Base-by-base conservation (phyloP, 345 rosid species). In the Ailanthus altissimus region DNA sequence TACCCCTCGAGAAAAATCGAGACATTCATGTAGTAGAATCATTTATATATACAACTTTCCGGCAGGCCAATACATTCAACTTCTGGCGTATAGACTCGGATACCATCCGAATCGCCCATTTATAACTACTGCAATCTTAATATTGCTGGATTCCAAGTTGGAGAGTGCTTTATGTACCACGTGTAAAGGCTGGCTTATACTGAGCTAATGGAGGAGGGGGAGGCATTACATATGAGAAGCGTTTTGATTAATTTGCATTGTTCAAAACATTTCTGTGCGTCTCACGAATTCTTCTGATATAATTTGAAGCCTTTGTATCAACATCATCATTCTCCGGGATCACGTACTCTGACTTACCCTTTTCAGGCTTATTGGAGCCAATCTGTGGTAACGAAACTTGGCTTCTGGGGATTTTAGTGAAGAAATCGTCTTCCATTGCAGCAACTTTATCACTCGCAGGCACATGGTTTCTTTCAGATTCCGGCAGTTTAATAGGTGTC, bases 231-330 rank as follows among this genome's bases (percentile, higher is more conserved):
- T 3, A 0, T 3, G 62, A 12, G 23, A 60, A 59, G 15, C 64
- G 2, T 67, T 54, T 18, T 51, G 50, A 18, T n/a, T n/a, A n/a
- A n/a, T n/a, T n/a, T 54, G 23, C 42, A 46, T 18, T 38, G 23
- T 53, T 60, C 20, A 40, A n/a, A 9, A 47, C 61, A 10, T 40
- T 70, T 25, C 43, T 61, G 21, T 76, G 68, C 49, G 43, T 70
- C 53, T 65, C 69, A 46, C 28, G 50, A 40, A 74, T 26, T 21
- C 56, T 74, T 63, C 38, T 50, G 5, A 83, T 69, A 70, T 21
- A 73, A 25, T 46, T 68, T 15, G 77, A 43, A 51, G 79, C 81
- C 70, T 62, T 80, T 74, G 13, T 46, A 66, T 80, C 51, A 51
- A 80, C 15, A 70, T 83, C 75, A 32, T 53, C 67, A 32, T 6